phyloP scores from a whole-genome alignment of 1,139 yeast genomes.

The Geotrichum aggregatum region DNA sequence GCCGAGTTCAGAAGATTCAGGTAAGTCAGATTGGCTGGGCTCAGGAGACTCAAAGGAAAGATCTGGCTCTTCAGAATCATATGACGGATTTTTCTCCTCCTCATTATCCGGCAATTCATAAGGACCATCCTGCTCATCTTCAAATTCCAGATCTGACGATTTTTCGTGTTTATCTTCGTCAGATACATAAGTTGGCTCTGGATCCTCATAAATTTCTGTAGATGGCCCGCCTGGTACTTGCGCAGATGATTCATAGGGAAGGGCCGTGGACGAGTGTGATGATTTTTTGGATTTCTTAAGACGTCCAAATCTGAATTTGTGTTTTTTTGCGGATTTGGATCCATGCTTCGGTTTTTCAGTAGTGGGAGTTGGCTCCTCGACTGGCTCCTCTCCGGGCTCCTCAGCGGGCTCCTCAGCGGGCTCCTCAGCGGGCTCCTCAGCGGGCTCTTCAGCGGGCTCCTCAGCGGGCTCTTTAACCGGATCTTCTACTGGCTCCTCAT shows the following conservation, averaged over 20 bases:
- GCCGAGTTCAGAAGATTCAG: too few relatives aligned
- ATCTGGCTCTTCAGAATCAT: background rate
- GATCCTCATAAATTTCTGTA: background rate
- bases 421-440: conserved; percentile 6
- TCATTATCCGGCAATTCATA: too few relatives aligned
- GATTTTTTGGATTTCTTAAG: too few relatives aligned
- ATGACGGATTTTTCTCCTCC: background rate
- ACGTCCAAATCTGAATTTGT: too few relatives aligned
- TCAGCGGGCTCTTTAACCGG: conserved; percentile 5
- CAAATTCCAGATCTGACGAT: background rate
- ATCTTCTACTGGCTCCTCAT: background rate
- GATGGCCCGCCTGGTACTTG: background rate
- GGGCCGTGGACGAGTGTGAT: too few relatives aligned
- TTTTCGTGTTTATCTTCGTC: background rate
- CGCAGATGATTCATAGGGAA: too few relatives aligned
- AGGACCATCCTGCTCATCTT: background rate
- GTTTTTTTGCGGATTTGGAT: too few relatives aligned
- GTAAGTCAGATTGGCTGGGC: too few relatives aligned
- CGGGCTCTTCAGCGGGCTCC: conserved; percentile 2
- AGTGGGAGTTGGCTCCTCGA: conserved; percentile 1
- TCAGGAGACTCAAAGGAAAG: too few relatives aligned
- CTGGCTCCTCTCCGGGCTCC: background rate
- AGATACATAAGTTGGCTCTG: background rate
- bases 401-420: conserved; percentile 6
- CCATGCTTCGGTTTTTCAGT: too few relatives aligned